Evolutionary conservation across 1,284 basidiomycete genomes (phyloP).

Genomic region (Irpex rosettiformis): DNA sequence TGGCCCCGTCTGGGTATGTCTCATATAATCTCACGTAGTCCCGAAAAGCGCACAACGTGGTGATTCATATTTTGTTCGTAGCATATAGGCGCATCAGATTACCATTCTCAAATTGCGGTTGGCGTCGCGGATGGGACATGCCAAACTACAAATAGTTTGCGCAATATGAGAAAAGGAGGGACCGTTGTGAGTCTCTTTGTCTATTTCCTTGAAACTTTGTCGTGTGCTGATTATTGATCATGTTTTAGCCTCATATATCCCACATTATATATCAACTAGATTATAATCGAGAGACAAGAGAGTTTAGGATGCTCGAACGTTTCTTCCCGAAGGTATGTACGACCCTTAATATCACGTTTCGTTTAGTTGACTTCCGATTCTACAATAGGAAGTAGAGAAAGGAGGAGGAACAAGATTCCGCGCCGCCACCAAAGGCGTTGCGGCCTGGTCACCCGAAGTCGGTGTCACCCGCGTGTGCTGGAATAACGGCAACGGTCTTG

Average conservation of each 20-base stretch:
- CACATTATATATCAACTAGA: conserved; percentile 86
- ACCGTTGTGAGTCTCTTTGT: conserved; percentile 48
- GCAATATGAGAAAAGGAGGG: conserved; percentile 64
- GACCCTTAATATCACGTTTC: no score
- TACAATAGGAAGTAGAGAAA: conserved; percentile 53
- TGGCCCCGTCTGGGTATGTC: conserved; percentile 77
- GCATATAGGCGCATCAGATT: conserved; percentile 77
- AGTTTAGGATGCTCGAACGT: conserved; percentile 82
- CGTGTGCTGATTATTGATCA: no score
- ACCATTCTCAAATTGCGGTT: conserved; percentile 81
- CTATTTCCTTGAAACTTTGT: no score
- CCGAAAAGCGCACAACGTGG: not conserved
- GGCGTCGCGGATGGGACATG: conserved; percentile 81
- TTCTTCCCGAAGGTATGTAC: conserved; percentile 67
- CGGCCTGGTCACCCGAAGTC: conserved; percentile 75
- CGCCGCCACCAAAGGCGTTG: conserved; percentile 38
- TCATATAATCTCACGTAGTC: not conserved
- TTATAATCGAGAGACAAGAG: conserved; percentile 66
- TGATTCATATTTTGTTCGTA: not conserved
- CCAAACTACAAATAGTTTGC: conserved; percentile 66
- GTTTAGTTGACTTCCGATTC: not conserved
- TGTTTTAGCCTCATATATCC: conserved; percentile 74
- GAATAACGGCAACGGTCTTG: conserved; percentile 74
- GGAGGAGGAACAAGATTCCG: conserved; percentile 37
- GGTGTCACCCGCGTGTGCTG: conserved; percentile 75